These are phyloP conservation scores for Collybiopsis confluens DNA, from an alignment of 768 basidiomycete species.

Conservation along the genomic window DNA sequence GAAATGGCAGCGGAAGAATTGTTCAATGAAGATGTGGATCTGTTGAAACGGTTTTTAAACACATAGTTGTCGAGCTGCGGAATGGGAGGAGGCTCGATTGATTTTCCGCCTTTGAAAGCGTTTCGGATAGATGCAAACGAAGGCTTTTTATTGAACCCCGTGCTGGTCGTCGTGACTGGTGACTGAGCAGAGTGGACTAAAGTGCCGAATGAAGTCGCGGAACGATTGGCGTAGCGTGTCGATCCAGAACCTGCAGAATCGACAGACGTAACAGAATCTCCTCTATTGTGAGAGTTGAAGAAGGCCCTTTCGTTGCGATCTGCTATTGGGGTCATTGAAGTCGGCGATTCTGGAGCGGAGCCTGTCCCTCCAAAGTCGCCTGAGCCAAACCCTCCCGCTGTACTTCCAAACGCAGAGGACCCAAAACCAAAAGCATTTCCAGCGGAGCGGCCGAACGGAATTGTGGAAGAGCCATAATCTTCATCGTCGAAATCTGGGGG, in stretches of 20 bases:
- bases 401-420: slow-evolving; percentile 3
- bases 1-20: slow-evolving; percentile 33
- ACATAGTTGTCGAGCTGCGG: slow-evolving; percentile 65
- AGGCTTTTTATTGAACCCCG: slow-evolving; percentile 73
- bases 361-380: slow-evolving; percentile 21
- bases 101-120: slow-evolving; percentile 74
- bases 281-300: slow-evolving; percentile 64
- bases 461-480: slow-evolving; percentile 54
- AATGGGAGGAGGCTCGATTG: slow-evolving; percentile 67
- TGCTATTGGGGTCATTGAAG: slow-evolving; percentile 46
- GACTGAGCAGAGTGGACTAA: slow-evolving; percentile 64
- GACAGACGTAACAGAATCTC: slow-evolving; percentile 76
- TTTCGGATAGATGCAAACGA: slow-evolving; percentile 86
- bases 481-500: slow-evolving; percentile 75
- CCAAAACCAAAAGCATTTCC: slow-evolving; percentile 42
- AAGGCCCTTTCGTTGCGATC: slow-evolving; percentile 54
- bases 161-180: slow-evolving; percentile 54
- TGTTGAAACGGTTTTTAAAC: slow-evolving; percentile 79
- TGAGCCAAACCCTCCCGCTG: slow-evolving; percentile 28
- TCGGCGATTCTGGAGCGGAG: slow-evolving; percentile 67
- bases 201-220: slow-evolving; percentile 39
- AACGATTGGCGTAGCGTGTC: slow-evolving; percentile 37
- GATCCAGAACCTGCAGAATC: slow-evolving; percentile 65
- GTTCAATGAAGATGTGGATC: slow-evolving; percentile 72
- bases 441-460: slow-evolving; percentile 65